These are phyloP conservation scores for Melanomma pulvis-pyrius DNA, from an alignment of 495 filamentous ascomycete species.

Conservation along the genomic window DNA sequence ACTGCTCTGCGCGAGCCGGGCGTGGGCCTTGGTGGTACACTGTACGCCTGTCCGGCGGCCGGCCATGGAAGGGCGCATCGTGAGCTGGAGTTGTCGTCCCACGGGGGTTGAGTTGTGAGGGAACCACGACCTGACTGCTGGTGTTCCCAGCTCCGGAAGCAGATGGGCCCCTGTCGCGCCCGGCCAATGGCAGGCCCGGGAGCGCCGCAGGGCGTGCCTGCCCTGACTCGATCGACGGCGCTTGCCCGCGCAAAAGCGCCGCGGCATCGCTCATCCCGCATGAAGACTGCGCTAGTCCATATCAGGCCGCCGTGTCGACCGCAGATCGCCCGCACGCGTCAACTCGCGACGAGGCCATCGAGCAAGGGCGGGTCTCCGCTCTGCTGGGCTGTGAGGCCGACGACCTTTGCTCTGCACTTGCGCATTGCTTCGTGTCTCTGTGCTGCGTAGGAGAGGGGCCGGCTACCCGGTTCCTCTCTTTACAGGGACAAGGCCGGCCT, in stretches of 20 bases:
- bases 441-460: background rate
- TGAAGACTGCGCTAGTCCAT: no score
- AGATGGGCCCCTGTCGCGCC: background rate
- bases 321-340: background rate
- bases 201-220: background rate
- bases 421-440: background rate
- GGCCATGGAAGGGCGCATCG: background rate
- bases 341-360: background rate
- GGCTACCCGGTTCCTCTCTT: background rate
- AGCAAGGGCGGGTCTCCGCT: background rate
- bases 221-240: slow-evolving; percentile 18
- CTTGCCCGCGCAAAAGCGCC: background rate
- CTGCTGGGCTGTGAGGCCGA: no score
- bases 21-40: background rate
- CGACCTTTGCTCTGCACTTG: background rate
- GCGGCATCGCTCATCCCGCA: background rate
- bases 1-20: background rate
- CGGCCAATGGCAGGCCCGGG: background rate
- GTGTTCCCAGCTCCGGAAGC: background rate
- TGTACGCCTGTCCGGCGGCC: background rate
- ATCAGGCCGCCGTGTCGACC: no score
- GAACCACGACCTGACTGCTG: background rate
- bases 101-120: background rate
- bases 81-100: background rate
- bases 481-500: background rate